phyloP scores from a whole-genome alignment of 1,139 yeast species.

The Zygosaccharomyces sapae region DNA sequence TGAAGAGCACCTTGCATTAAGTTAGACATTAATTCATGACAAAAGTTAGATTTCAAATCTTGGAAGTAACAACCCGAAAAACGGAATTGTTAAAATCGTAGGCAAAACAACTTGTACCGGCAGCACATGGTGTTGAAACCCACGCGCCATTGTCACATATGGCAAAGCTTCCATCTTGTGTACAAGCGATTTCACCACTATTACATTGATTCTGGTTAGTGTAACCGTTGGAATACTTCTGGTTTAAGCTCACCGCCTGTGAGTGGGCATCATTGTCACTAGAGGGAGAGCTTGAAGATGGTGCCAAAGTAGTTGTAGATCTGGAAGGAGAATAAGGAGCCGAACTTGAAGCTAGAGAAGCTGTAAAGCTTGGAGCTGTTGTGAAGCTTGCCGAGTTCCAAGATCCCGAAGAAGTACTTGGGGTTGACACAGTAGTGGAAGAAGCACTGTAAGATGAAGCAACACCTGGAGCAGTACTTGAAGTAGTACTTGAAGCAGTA shows the following conservation, averaged over 20 bases:
- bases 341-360: too few species aligned
- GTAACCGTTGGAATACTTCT: conserved; percentile 31
- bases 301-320: conserved; percentile 15
- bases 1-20: conserved; percentile 1
- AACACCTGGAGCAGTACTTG: conserved; percentile 7
- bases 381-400: too few species aligned
- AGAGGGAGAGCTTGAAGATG: conserved; percentile 20
- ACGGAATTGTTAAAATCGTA: conserved; percentile 40
- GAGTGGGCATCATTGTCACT: conserved; percentile 35
- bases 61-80: conserved; percentile 41
- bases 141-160: conserved; percentile 53
- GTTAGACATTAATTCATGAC: conserved; percentile 3
- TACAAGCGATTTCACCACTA: conserved; percentile 49
- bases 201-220: conserved; percentile 39
- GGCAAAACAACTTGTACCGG: conserved; percentile 58
- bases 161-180: conserved; percentile 49
- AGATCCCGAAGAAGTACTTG: too few species aligned
- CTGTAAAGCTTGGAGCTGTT: too few species aligned
- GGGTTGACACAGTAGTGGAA: too few species aligned
- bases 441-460: conserved; percentile 1
- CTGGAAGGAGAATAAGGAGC: conserved; percentile 10
- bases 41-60: conserved; percentile 19
- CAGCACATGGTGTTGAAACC: conserved; percentile 52
- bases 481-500: conserved; percentile 5
- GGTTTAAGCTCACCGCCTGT: conserved; percentile 42